Evolutionary conservation across 257 asterid genomes (phyloP).

Genomic region (Rubia yunnanensis): DNA sequence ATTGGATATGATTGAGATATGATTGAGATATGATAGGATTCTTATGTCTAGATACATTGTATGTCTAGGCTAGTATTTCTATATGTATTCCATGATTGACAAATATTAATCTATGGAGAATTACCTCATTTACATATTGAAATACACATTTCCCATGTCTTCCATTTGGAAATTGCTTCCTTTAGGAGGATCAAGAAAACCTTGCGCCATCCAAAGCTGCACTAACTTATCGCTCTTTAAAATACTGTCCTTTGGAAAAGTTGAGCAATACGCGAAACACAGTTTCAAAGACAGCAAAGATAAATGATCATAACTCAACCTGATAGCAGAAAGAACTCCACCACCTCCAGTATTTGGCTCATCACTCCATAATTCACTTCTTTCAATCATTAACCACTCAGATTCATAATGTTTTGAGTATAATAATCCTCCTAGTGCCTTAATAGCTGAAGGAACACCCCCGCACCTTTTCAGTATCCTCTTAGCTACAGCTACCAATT

Average conservation of each 20-base stretch:
- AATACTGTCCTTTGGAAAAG: slow-evolving; percentile 16
- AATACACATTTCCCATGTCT: slow-evolving; percentile 10
- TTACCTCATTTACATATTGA: too few relatives aligned
- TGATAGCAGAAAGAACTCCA: slow-evolving; percentile 11
- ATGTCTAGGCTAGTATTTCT: too few relatives aligned
- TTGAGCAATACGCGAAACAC: slow-evolving; percentile 19
- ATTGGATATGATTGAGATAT: too few relatives aligned
- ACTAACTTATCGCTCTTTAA: slow-evolving; percentile 18
- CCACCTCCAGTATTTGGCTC: background rate
- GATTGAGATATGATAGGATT: too few relatives aligned
- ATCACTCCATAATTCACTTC: background rate
- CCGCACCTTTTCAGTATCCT: slow-evolving; percentile 19
- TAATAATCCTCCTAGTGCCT: slow-evolving; percentile 20
- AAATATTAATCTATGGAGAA: too few relatives aligned
- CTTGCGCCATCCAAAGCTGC: slow-evolving; percentile 31
- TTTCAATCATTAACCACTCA: slow-evolving; percentile 20
- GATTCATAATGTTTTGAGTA: slow-evolving; percentile 1
- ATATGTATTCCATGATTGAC: too few relatives aligned
- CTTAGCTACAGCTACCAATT: slow-evolving; percentile 11
- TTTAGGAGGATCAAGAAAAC: background rate
- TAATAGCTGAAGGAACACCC: slow-evolving; percentile 29
- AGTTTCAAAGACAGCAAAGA: slow-evolving; percentile 17
- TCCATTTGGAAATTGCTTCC: slow-evolving; percentile 17
- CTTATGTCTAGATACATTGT: too few relatives aligned
- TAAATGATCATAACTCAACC: slow-evolving; percentile 21